Base-by-base conservation (phyloP, 2,329 filamentous ascomycete species). In the Fusarium lyarnte region DNA sequence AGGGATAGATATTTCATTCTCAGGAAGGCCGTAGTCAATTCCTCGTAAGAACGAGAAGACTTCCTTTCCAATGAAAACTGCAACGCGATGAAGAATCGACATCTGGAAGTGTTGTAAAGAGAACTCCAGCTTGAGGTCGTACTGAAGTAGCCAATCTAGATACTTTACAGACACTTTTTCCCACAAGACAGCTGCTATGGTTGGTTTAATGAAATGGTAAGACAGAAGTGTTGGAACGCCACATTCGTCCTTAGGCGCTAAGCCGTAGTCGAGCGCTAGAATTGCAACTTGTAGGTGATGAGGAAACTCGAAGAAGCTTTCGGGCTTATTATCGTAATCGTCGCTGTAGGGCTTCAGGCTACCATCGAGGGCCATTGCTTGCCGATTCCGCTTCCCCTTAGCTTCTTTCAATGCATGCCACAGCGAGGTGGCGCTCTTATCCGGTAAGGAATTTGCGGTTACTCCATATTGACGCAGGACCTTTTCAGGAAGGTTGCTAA, bases 241-340 rank as follows among this genome's bases (percentile, higher is more conserved):
- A 4, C 0, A 5, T 12, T 53, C 49, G 13, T 53, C 49, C 6
- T 11, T n/a, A 9, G 49, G 49, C 6, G 4, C 13, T 2, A 53
- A n/a, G 29, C 17, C 49, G 5, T 39, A 39, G 1, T 16, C 8
- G 9, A 4, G 3, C 14, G 35, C 49, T 5, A 53, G 2, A 2
- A n/a, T 1, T 14, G 19, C 35, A 21, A 53, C 35, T 19, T 38
- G 3, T 8, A 3, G 4, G 5, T 29, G 5, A 8, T 53, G 49
- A 21, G 17, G 33, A 7, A 16, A 8, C 1, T 6, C 8, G 3
- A 53, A 53, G 11, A 53, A n/a, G 12, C 49, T 27, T 7, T 10
- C 0, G 4, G 46, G n/a, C 7, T 13, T 10, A 19, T 7, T 11
- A 12, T 0, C 0, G 12, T 5, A 5, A 8, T 1, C 0, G 13